phyloP scores from a whole-genome alignment of 75 land plant species.

The Ceratopteris richardii region DNA sequence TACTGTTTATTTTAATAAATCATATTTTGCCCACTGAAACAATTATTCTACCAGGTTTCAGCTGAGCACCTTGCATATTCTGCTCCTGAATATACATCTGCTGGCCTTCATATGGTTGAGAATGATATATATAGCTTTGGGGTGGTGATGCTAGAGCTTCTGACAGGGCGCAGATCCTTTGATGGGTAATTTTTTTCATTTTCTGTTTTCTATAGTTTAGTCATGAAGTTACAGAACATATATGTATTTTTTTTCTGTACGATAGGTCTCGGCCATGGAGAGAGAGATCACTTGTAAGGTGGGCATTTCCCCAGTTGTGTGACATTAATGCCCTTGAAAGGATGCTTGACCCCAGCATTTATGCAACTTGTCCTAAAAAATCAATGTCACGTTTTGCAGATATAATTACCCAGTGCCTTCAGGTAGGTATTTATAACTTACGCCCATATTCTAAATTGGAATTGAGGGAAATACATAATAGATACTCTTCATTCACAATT shows the following conservation, averaged over 20 bases:
- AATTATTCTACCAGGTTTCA: too few relatives aligned
- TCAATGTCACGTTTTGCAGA: constrained; percentile 65
- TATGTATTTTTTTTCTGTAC: neutral
- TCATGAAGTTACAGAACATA: neutral
- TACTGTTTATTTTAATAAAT: neutral
- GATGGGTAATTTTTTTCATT: constrained; percentile 37
- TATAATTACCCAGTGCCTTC: constrained; percentile 59
- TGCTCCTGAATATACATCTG: constrained; percentile 52
- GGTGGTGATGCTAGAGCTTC: constrained; percentile 58
- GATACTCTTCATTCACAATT: too few relatives aligned
- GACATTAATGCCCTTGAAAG: constrained; percentile 46
- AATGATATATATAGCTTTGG: constrained; percentile 68
- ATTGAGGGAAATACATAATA: too few relatives aligned
- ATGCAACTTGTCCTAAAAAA: constrained; percentile 32
- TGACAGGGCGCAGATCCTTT: constrained; percentile 57
- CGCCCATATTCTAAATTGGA: too few relatives aligned
- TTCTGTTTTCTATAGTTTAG: neutral
- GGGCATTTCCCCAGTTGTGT: constrained; percentile 66
- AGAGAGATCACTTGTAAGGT: constrained; percentile 62
- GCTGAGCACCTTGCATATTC: constrained; percentile 30
- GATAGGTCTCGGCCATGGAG: constrained; percentile 41
- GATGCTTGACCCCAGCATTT: constrained; percentile 64
- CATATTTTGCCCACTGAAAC: too few relatives aligned
- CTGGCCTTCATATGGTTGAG: constrained; percentile 43
- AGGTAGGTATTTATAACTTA: too few relatives aligned